A percentile compares a stretch with the other conserved stretches of the same genome.
Evolutionary conservation across 2,329 filamentous ascomycete species (phyloP).

Genomic region (Cladosporium sp.): DNA sequence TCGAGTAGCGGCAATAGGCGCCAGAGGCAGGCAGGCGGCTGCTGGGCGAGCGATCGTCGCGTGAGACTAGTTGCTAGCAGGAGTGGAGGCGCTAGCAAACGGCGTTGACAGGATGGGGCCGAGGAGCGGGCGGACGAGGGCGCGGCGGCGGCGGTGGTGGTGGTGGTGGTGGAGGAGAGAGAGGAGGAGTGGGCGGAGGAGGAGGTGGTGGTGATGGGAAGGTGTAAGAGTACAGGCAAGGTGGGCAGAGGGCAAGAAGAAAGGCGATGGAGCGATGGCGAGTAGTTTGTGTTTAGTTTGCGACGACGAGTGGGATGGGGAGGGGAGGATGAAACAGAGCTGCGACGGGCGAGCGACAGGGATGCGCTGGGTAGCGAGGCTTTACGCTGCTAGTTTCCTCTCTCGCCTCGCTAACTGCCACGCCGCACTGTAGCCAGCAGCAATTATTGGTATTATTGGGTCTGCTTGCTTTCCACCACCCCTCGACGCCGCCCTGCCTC

Average conservation of each 20-base stretch:
- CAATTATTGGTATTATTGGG: neutral
- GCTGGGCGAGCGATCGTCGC: neutral
- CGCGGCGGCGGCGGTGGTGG: slow-evolving; percentile 6
- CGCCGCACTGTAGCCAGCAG: neutral
- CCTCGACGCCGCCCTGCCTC: neutral
- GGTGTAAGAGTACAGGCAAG: neutral
- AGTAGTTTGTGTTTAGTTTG: neutral
- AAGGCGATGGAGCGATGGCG: neutral
- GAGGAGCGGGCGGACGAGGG: slow-evolving; percentile 2
- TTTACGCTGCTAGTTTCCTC: neutral
- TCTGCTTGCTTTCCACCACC: neutral
- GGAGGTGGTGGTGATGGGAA: neutral
- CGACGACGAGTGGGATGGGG: slow-evolving; percentile 12
- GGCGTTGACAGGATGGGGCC: slow-evolving; percentile 21
- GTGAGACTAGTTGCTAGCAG: slow-evolving; percentile 16
- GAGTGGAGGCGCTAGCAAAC: slow-evolving; percentile 20
- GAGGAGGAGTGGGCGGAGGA: slow-evolving; percentile 6
- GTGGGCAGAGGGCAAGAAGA: slow-evolving; percentile 1
- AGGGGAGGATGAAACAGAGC: slow-evolving; percentile 1
- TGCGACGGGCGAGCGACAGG: slow-evolving; percentile 10
- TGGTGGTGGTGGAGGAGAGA: neutral
- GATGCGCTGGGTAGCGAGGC: neutral
- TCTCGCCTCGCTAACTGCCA: neutral
- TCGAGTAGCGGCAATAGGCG: slow-evolving; percentile 17
- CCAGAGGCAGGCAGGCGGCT: slow-evolving; percentile 11